Conservation (phyloP, 495 filamentous ascomycete species). For the Talaromyces stipitatus region DNA sequence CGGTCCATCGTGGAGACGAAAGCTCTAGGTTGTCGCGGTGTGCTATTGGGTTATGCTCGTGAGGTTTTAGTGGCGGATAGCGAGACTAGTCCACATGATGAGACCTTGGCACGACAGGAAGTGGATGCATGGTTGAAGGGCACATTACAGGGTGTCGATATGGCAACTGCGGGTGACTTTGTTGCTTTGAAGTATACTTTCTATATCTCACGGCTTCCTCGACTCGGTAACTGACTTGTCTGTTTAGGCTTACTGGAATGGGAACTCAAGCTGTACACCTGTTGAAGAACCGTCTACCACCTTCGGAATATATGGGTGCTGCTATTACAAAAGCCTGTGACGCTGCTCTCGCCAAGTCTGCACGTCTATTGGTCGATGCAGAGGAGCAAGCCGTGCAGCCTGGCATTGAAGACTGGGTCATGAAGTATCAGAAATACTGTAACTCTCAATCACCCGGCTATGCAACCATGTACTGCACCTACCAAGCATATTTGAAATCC, state of each 20-base stretch:
- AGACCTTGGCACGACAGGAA: conserved; percentile 42
- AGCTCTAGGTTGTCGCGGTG: conserved; percentile 35
- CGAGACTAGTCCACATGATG: conserved; percentile 22
- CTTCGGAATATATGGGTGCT: conserved; percentile 52
- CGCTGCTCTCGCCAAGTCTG: conserved; percentile 59
- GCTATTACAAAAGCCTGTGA: conserved; percentile 73
- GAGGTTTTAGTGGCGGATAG: conserved; percentile 36
- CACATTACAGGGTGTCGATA: conserved; percentile 66
- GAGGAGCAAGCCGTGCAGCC: conserved; percentile 76
- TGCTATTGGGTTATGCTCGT: conserved; percentile 41
- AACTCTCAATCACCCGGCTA: conserved; percentile 45
- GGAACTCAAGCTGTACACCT: conserved; percentile 64
- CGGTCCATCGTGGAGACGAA: conserved; percentile 36
- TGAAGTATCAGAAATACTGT: conserved; percentile 78
- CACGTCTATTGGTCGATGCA: conserved; percentile 80
- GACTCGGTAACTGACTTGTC: conserved; percentile 7
- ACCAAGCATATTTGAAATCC: conserved; percentile 78
- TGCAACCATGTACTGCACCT: conserved; percentile 66
- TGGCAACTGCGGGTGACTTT: conserved; percentile 71
- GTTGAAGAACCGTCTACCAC: conserved; percentile 49
- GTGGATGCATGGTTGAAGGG: conserved; percentile 67
- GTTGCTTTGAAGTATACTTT: conserved; percentile 68
- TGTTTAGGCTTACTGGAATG: conserved; percentile 69
- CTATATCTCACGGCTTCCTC: not conserved
- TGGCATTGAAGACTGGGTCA: conserved; percentile 81